These are phyloP conservation scores for Lagenaria siceraria DNA, from an alignment of 306 rosid species.

Conservation along the genomic window DNA sequence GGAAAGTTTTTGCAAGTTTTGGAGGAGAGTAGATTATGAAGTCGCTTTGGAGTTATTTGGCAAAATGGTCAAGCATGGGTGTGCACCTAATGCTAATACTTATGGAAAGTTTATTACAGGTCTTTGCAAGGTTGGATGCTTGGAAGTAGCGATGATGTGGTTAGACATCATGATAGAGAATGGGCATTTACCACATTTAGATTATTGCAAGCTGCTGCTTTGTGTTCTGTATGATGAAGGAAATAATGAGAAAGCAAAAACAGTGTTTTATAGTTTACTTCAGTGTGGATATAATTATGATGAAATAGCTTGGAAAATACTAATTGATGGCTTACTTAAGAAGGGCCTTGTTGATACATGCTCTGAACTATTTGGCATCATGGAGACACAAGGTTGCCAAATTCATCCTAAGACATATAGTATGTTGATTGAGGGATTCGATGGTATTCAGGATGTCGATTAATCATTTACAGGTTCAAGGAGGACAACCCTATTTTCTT, in stretches of 20 bases:
- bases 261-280: conserved; percentile 38
- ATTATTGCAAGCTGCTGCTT: conserved; percentile 53
- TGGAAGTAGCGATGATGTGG: conserved; percentile 37
- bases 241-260: conserved; percentile 44
- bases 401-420: conserved; percentile 62
- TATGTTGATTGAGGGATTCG: conserved; percentile 48
- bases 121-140: conserved; percentile 42
- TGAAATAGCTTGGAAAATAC: conserved; percentile 80
- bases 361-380: conserved; percentile 45
- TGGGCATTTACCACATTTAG: conserved; percentile 53
- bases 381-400: conserved; percentile 50
- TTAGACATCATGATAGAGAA: conserved; percentile 48
- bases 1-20: conserved; percentile 23
- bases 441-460: conserved; percentile 14
- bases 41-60: conserved; percentile 36
- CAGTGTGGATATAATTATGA: conserved; percentile 45
- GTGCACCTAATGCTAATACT: conserved; percentile 48
- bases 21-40: conserved; percentile 55
- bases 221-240: conserved; percentile 53
- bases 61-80: conserved; percentile 50
- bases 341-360: conserved; percentile 45
- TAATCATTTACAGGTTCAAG: background rate
- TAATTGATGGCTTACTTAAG: conserved; percentile 62
- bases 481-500: background rate
- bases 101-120: conserved; percentile 56